Evolutionary conservation across 495 filamentous ascomycete species (phyloP).

Genomic region (Physcia stellaris): DNA sequence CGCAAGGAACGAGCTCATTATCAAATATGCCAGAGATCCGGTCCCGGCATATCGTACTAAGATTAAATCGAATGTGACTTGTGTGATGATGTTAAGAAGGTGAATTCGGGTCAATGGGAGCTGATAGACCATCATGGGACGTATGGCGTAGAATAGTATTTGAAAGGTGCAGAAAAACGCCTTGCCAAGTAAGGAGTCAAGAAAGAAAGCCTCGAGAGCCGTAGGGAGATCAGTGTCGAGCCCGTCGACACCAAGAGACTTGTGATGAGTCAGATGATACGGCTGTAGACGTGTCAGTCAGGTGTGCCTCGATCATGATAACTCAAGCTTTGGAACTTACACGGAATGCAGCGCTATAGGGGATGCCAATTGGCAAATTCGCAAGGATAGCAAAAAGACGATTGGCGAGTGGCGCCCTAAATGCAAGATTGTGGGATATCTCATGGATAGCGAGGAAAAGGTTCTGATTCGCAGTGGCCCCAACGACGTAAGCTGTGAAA

Average conservation of each 20-base stretch:
- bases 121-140: conserved; percentile 87
- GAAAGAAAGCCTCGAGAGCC: conserved; percentile 77
- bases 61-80: conserved; percentile 64
- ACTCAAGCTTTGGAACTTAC: conserved; percentile 26
- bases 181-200: conserved; percentile 93
- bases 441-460: conserved; percentile 98
- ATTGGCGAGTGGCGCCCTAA: conserved; percentile 73
- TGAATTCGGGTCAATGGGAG: conserved; percentile 81
- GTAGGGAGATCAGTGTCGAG: conserved; percentile 96
- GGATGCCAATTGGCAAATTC: conserved; percentile 89
- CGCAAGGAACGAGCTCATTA: conserved; percentile 81
- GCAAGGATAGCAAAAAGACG: conserved; percentile 79
- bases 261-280: conserved; percentile 98
- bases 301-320: not conserved
- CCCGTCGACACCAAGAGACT: conserved; percentile 91
- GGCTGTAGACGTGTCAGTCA: conserved; percentile 38
- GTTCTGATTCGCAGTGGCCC: conserved; percentile 96
- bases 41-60: conserved; percentile 43
- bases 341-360: conserved; percentile 92
- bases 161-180: conserved; percentile 99
- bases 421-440: conserved; percentile 95
- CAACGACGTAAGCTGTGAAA: conserved; percentile 78
- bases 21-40: conserved; percentile 60
- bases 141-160: conserved; percentile 98
- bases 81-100: conserved; percentile 59